phyloP scores from a whole-genome alignment of 2,329 filamentous ascomycete species.

The Pseudocercospora eumusae region DNA sequence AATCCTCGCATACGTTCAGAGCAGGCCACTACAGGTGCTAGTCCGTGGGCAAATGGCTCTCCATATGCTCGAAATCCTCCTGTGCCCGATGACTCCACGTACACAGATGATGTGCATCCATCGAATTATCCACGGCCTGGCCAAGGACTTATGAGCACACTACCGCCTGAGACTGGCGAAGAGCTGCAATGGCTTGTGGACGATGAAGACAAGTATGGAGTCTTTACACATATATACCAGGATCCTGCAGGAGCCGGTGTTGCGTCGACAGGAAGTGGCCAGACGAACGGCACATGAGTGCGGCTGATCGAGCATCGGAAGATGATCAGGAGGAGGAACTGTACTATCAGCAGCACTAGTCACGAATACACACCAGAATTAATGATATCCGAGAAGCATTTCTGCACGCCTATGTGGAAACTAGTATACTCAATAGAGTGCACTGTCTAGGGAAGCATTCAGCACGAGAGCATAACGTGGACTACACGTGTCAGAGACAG shows the following conservation, averaged over 20 bases:
- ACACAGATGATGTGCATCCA: slow-evolving; percentile 53
- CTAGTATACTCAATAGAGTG: no score
- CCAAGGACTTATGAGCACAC: slow-evolving; percentile 56
- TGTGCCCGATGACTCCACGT: slow-evolving; percentile 54
- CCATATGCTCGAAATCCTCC: slow-evolving; percentile 2
- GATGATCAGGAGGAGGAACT: not conserved
- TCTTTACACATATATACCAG: slow-evolving; percentile 55
- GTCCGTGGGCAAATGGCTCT: slow-evolving; percentile 2
- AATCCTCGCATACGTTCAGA: not conserved
- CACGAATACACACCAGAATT: slow-evolving; percentile 1
- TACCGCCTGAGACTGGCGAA: slow-evolving; percentile 56
- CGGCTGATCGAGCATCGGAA: not conserved
- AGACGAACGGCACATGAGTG: not conserved
- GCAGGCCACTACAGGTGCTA: not conserved
- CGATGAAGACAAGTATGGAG: slow-evolving; percentile 53
- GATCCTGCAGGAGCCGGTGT: slow-evolving; percentile 8
- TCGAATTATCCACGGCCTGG: slow-evolving; percentile 65
- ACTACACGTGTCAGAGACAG: no score
- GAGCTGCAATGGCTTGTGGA: slow-evolving; percentile 65
- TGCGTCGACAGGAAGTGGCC: not conserved
- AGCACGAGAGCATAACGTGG: no score
- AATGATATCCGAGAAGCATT: not conserved
- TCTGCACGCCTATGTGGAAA: no score
- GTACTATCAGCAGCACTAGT: slow-evolving; percentile 1
- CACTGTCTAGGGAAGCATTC: no score